phyloP scores from a whole-genome alignment of 345 rosid species.

The Euphorbia peplus region DNA sequence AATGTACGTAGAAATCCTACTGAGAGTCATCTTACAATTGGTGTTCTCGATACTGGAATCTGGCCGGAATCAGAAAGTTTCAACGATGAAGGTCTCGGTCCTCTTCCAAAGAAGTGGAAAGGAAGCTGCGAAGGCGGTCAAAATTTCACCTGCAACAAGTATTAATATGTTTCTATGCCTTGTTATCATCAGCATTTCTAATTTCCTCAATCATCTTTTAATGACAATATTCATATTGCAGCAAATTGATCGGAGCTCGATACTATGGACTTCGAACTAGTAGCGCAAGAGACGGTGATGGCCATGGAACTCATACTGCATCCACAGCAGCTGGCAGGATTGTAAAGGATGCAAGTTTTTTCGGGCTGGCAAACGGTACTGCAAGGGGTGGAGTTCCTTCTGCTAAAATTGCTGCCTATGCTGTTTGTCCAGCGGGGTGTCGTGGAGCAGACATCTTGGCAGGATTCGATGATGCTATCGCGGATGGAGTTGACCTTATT shows the following conservation, averaged over 20 bases:
- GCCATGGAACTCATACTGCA: constrained; percentile 27
- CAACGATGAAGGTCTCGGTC: constrained; percentile 42
- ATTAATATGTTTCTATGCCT: background rate
- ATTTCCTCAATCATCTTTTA: constrained; percentile 19
- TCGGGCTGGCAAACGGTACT: constrained; percentile 35
- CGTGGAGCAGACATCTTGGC: constrained; percentile 27
- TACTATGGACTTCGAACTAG: background rate
- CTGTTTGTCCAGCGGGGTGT: constrained; percentile 19
- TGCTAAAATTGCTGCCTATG: constrained; percentile 48
- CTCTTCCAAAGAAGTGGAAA: constrained; percentile 48
- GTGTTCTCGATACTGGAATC: constrained; percentile 40
- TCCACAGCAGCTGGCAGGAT: constrained; percentile 59
- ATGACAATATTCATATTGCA: constrained; percentile 21
- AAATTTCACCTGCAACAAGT: constrained; percentile 56
- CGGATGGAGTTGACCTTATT: constrained; percentile 52
- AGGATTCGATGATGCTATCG: constrained; percentile 61
- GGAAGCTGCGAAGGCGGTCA: constrained; percentile 36
- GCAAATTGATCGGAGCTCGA: constrained; percentile 48
- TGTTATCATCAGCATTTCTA: background rate
- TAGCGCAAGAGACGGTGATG: constrained; percentile 19
- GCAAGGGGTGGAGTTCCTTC: constrained; percentile 62
- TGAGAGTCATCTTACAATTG: constrained; percentile 39
- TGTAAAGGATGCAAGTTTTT: constrained; percentile 31
- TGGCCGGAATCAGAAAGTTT: constrained; percentile 49
- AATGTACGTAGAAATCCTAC: background rate